Evolutionary conservation across 345 rosid species (phyloP), one percentile per base, ranked within the genome.

Genomic region (Carallia brachiata): DNA sequence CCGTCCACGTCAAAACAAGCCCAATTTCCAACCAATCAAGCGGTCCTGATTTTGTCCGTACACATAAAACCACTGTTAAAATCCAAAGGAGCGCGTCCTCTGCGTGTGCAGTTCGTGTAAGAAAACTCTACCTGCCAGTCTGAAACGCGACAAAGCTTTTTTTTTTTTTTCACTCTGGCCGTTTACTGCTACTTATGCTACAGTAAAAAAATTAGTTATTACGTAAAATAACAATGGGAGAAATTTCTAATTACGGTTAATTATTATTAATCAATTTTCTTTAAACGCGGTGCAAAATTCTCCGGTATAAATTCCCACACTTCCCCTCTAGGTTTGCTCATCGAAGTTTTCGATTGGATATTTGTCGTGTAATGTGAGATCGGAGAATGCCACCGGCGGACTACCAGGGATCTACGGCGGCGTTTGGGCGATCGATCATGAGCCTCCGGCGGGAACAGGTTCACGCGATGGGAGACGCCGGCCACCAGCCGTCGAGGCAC

Each of bases 391-490:
- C 74, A 16, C 71, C 81, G 4, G 73, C 73, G n/a, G 77, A 69
- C 34, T 71, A 65, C 61, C 82, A 71, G 39, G 77, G 80, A 4
- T 71, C 75, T 27, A 65, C 82, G 70, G 55, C 80, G 34, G 70
- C 75, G 18, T 80, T 61, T 66, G 79, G 60, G 30, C 84, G 84
- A 44, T 79, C 86, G 6, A 71, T 82, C 30, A 73, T 76, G 5
- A 75, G 78, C 70, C 71, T 82, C 47, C 70, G 85, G 52, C 82
- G 85, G 27, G 86, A 82, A 36, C 86, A 75, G 69, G 77, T 77
- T n/a, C 85, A 79, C 71, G 69, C 82, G 5, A 74, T 82, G 83
- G 88, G 77, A 34, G 70, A 76, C 6, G 50, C 74, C 5, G 50
- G 50, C 5, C 84, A 74, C 27, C 70, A 78, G 54, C 67, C 68